Evolutionary conservation across 2,329 filamentous ascomycete species (phyloP).

Genomic region (Xylariaceae sp.): DNA sequence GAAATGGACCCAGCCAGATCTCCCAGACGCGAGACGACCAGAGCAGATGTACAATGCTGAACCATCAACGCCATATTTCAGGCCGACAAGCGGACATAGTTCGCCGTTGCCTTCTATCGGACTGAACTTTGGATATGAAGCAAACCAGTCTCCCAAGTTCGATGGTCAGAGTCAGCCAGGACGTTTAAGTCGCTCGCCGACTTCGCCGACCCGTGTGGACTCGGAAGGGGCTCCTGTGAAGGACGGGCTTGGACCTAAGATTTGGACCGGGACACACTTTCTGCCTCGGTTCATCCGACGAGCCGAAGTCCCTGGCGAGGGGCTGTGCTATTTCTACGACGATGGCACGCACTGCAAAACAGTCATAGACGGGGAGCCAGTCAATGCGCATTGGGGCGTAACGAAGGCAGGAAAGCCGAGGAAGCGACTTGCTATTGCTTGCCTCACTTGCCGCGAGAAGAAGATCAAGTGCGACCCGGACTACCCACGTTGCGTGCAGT

Average conservation of each 20-base stretch:
- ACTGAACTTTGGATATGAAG: constrained; percentile 26
- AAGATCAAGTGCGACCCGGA: constrained; percentile 97
- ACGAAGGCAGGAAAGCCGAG: constrained; percentile 92
- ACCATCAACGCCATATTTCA: constrained; percentile 37
- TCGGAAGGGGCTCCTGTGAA: constrained; percentile 49
- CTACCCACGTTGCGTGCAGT: constrained; percentile 81
- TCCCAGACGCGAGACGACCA: constrained; percentile 39
- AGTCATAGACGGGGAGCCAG: constrained; percentile 76
- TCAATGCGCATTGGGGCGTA: constrained; percentile 89
- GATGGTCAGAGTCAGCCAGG: constrained; percentile 27
- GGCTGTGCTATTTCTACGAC: constrained; percentile 80
- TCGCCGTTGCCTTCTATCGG: constrained; percentile 27
- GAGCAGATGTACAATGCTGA: constrained; percentile 47
- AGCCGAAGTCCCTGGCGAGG: constrained; percentile 70
- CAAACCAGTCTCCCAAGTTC: constrained; percentile 26
- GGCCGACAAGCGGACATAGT: constrained; percentile 26
- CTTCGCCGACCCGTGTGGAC: constrained; percentile 30
- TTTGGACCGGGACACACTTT: constrained; percentile 65
- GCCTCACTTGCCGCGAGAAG: constrained; percentile 89
- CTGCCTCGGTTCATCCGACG: constrained; percentile 61
- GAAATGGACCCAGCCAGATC: constrained; percentile 40
- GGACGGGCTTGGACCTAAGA: constrained; percentile 62
- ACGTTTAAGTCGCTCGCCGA: constrained; percentile 29
- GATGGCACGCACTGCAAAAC: constrained; percentile 80
- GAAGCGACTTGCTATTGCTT: constrained; percentile 78